These are phyloP conservation scores for Phytophthora vignae DNA, from an alignment of 352 stramenopile genomes.

Conservation along the genomic window DNA sequence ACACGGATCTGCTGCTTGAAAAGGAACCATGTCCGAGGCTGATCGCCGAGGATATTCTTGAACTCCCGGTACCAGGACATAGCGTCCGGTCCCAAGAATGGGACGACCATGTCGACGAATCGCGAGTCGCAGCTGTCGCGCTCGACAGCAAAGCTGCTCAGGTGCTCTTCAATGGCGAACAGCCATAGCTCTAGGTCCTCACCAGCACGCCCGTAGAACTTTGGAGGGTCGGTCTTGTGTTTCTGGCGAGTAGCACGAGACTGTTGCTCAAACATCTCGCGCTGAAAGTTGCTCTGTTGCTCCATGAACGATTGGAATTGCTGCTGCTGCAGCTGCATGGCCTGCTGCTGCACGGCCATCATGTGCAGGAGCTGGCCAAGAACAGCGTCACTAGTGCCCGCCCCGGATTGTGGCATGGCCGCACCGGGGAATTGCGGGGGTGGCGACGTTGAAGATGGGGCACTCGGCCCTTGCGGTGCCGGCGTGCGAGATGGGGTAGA, in stretches of 20 bases:
- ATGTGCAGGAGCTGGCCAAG: conserved; percentile 6
- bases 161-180: not conserved
- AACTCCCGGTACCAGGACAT: too few relatives aligned
- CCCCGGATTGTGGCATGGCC: conserved; percentile 3
- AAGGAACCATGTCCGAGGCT: not conserved
- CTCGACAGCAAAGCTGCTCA: conserved; percentile 5
- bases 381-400: not conserved
- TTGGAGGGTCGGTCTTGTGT: not conserved
- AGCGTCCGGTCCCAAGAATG: too few relatives aligned
- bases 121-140: too few relatives aligned
- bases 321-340: conserved; percentile 16
- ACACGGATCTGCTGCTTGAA: not conserved
- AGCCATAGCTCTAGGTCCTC: not conserved
- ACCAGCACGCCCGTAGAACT: not conserved
- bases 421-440: conserved; percentile 1
- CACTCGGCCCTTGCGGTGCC: not conserved
- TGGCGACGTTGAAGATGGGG: conserved; percentile 1
- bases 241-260: not conserved
- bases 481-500: not conserved
- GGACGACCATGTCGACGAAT: too few relatives aligned
- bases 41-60: too few relatives aligned
- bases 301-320: conserved; percentile 18
- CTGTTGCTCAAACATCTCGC: conserved; percentile 20
- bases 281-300: conserved; percentile 19
- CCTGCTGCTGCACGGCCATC: conserved; percentile 3